Evolutionary conservation across 495 filamentous ascomycete species (phyloP).

Genomic region (Penicillium crystallinum): DNA sequence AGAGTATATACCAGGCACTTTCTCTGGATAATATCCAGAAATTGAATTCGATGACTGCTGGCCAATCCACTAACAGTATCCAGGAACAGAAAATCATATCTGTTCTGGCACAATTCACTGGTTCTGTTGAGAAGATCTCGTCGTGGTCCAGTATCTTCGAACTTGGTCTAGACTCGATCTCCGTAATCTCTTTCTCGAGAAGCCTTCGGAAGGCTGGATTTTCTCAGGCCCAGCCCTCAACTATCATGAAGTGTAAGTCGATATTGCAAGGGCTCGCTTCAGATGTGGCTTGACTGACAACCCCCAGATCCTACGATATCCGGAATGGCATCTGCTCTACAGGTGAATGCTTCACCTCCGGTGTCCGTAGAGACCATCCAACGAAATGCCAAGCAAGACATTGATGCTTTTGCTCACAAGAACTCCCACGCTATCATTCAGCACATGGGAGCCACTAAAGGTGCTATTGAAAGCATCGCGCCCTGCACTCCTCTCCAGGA

Average conservation of each 20-base stretch:
- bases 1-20: slow-evolving; percentile 51
- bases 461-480: slow-evolving; percentile 61
- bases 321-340: slow-evolving; percentile 42
- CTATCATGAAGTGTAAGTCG: slow-evolving; percentile 56
- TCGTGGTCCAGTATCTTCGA: slow-evolving; percentile 67
- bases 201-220: slow-evolving; percentile 51
- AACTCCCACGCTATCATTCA: slow-evolving; percentile 44
- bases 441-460: slow-evolving; percentile 34
- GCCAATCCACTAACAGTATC: slow-evolving; percentile 36
- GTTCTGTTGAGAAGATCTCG: slow-evolving; percentile 40
- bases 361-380: slow-evolving; percentile 23
- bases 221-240: slow-evolving; percentile 50
- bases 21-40: slow-evolving; percentile 51
- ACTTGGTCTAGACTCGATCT: slow-evolving; percentile 77
- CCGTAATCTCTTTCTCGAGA: slow-evolving; percentile 59
- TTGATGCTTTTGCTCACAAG: slow-evolving; percentile 53
- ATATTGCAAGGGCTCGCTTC: background rate
- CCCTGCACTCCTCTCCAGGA: slow-evolving; percentile 78
- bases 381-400: slow-evolving; percentile 46
- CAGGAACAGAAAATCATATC: slow-evolving; percentile 37
- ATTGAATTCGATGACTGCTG: slow-evolving; percentile 33
- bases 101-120: slow-evolving; percentile 48
- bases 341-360: slow-evolving; percentile 6
- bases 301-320: slow-evolving; percentile 47
- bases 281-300: slow-evolving; percentile 4